Evolutionary conservation across 2,329 filamentous ascomycete genomes (phyloP).

Genomic region (Clonostachys rosea): DNA sequence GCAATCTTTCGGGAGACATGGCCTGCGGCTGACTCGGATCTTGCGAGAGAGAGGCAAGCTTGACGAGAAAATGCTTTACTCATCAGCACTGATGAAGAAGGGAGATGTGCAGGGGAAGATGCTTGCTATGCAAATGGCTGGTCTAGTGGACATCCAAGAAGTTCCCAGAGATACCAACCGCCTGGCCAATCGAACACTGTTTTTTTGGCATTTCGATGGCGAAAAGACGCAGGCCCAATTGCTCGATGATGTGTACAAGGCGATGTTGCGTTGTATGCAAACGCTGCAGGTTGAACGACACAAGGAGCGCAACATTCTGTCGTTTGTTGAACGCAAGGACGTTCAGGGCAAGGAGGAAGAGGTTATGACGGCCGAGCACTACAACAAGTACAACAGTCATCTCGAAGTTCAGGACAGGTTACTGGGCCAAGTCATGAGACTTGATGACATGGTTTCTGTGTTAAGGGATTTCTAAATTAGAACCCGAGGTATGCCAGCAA

Average conservation of each 20-base stretch:
- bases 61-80: slow-evolving; percentile 87
- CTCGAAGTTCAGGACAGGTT: slow-evolving; percentile 68
- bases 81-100: slow-evolving; percentile 77
- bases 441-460: slow-evolving; percentile 82
- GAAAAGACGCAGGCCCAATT: slow-evolving; percentile 66
- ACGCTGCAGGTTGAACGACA: slow-evolving; percentile 72
- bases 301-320: slow-evolving; percentile 67
- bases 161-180: slow-evolving; percentile 84
- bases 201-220: slow-evolving; percentile 86
- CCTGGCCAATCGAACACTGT: slow-evolving; percentile 78
- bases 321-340: slow-evolving; percentile 80
- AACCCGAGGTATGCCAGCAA: no score
- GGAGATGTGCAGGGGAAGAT: slow-evolving; percentile 82
- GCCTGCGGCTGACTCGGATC: slow-evolving; percentile 80
- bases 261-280: slow-evolving; percentile 81
- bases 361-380: slow-evolving; percentile 70
- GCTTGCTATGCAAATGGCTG: slow-evolving; percentile 78
- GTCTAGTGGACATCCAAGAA: slow-evolving; percentile 89
- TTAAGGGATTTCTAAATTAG: slow-evolving; percentile 65
- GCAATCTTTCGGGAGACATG: slow-evolving; percentile 69
- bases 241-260: slow-evolving; percentile 80
- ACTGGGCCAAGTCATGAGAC: slow-evolving; percentile 69
- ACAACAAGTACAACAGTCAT: slow-evolving; percentile 55
- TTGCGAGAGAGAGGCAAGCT: slow-evolving; percentile 83
- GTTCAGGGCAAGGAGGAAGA: slow-evolving; percentile 81